phyloP scores from a whole-genome alignment of 2,329 filamentous ascomycete genomes.

The Ampelomyces quisqualis region DNA sequence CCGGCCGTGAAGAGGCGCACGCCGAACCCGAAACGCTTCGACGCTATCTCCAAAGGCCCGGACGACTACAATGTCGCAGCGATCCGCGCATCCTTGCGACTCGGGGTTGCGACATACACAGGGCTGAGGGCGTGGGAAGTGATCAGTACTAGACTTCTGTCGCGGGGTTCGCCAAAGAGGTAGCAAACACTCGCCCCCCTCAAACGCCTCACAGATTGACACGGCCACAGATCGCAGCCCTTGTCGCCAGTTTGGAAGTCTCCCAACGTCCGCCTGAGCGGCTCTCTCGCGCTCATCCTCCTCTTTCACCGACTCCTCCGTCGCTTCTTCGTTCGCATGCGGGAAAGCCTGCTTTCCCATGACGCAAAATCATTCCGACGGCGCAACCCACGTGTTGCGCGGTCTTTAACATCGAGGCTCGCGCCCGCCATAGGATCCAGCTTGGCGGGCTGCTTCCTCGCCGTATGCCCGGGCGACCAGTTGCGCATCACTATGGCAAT shows the following conservation, averaged over 20 bases:
- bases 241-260: constrained; percentile 54
- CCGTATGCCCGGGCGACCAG: constrained; percentile 69
- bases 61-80: constrained; percentile 53
- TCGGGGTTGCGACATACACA: constrained; percentile 47
- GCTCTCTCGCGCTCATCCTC: constrained; percentile 81
- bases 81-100: constrained; percentile 49
- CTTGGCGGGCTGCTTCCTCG: constrained; percentile 78
- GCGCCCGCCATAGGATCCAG: constrained; percentile 90
- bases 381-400: constrained; percentile 76
- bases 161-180: constrained; percentile 33
- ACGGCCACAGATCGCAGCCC: constrained; percentile 34
- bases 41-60: constrained; percentile 51
- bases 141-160: constrained; percentile 41
- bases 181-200: constrained; percentile 3
- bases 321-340: constrained; percentile 81
- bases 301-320: constrained; percentile 86
- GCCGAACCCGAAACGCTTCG: constrained; percentile 53
- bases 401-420: constrained; percentile 75
- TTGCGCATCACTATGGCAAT: constrained; percentile 79
- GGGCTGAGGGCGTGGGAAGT: constrained; percentile 52
- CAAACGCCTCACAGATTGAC: constrained; percentile 1
- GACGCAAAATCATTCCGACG: constrained; percentile 76
- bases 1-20: constrained; percentile 58
- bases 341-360: constrained; percentile 75
- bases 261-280: constrained; percentile 71